Evolutionary conservation across 1,284 basidiomycete genomes (phyloP).

Genomic region (Hypsizygus ulmarius): DNA sequence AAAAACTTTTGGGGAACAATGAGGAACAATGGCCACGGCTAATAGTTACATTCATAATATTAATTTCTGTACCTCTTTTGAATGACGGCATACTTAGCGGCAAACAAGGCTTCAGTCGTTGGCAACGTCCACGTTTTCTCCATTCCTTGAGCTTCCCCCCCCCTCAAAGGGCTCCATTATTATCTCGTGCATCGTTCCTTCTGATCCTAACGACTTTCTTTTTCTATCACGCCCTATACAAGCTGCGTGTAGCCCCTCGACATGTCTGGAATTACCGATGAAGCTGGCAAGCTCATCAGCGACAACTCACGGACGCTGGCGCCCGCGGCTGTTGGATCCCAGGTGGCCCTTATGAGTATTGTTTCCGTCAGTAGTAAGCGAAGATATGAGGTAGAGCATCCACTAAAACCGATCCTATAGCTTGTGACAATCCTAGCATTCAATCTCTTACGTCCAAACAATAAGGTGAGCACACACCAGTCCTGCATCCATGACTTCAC

Average conservation of each 20-base stretch:
- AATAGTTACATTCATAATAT: too few species aligned
- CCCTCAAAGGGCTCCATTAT: constrained; percentile 11
- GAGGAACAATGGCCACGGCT: constrained; percentile 13
- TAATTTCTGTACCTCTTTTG: neutral
- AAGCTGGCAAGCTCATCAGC: constrained; percentile 43
- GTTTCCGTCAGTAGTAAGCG: constrained; percentile 55
- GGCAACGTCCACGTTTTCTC: constrained; percentile 11
- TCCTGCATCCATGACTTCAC: neutral
- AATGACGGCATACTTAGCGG: constrained; percentile 5
- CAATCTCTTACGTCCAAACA: constrained; percentile 75
- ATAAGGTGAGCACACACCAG: constrained; percentile 52
- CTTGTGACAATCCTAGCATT: constrained; percentile 67
- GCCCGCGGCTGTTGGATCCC: constrained; percentile 81
- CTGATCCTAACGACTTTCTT: constrained; percentile 3
- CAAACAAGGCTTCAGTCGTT: constrained; percentile 9
- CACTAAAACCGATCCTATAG: constrained; percentile 29
- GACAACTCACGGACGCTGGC: constrained; percentile 58
- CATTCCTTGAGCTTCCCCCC: neutral
- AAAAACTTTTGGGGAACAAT: neutral
- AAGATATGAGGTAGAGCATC: neutral
- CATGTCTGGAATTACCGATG: constrained; percentile 38
- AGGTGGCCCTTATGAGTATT: constrained; percentile 71
- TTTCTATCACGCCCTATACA: neutral
- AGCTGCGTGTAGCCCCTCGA: constrained; percentile 2
- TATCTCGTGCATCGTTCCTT: constrained; percentile 8